Evolutionary conservation across 495 filamentous ascomycete species (phyloP).

Genomic region (Lophiostoma macrostomum): DNA sequence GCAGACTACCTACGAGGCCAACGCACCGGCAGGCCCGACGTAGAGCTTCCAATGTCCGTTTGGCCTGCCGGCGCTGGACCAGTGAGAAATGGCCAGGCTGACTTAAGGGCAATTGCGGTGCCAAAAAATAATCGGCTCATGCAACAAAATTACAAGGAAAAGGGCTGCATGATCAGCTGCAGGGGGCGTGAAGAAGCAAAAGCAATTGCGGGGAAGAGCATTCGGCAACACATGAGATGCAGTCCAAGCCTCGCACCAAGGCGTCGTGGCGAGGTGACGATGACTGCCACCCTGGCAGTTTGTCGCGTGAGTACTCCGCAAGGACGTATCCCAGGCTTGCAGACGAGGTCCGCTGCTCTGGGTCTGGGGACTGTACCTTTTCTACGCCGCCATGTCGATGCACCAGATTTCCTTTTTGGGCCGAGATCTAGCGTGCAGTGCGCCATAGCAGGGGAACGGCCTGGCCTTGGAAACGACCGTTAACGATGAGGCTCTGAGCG

Average conservation of each 20-base stretch:
- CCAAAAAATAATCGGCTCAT: conserved; percentile 14
- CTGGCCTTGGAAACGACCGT: neutral
- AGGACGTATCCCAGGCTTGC: conserved; percentile 1
- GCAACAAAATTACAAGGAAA: conserved; percentile 32
- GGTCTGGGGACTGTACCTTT: conserved; percentile 14
- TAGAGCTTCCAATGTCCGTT: conserved; percentile 20
- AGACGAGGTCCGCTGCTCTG: conserved; percentile 18
- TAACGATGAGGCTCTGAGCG: conserved; percentile 13
- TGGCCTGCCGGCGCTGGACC: conserved; percentile 1
- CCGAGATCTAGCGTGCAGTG: conserved; percentile 6
- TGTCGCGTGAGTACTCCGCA: conserved; percentile 14
- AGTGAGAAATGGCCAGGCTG: conserved; percentile 20
- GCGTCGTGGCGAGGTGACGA: conserved; percentile 11
- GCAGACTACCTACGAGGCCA: conserved; percentile 22
- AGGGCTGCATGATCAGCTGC: conserved; percentile 38
- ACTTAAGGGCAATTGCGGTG: conserved; percentile 6
- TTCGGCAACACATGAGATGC: too few species aligned
- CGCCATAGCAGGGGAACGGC: conserved; percentile 13
- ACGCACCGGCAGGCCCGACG: conserved; percentile 26
- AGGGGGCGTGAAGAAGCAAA: conserved; percentile 32
- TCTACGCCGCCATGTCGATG: neutral
- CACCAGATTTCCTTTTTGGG: conserved; percentile 8
- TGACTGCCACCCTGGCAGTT: neutral
- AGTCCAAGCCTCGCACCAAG: too few species aligned
- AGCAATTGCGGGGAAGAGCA: conserved; percentile 35